These are phyloP conservation scores for Hypoxylon trugodes DNA, from an alignment of 495 filamentous ascomycete genomes.

Conservation along the genomic window DNA sequence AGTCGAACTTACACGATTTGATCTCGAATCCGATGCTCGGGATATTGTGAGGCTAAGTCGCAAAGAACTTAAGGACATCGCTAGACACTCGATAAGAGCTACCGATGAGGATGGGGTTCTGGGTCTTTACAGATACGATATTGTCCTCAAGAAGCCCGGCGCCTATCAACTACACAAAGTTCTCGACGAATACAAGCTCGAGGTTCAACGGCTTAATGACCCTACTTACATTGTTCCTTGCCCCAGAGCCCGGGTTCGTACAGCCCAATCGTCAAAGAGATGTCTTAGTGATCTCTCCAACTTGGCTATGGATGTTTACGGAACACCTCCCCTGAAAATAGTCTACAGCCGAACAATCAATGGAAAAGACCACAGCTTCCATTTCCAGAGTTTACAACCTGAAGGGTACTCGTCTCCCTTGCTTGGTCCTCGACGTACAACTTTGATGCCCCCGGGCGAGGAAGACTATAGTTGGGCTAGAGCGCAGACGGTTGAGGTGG, in stretches of 20 bases:
- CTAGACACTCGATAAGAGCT: conserved; percentile 56
- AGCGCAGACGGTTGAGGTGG: conserved; percentile 74
- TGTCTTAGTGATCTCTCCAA: conserved; percentile 90
- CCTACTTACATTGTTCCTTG: conserved; percentile 85
- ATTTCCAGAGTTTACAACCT: conserved; percentile 90
- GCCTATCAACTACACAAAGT: conserved; percentile 85
- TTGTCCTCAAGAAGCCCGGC: conserved; percentile 80
- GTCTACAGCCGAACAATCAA: conserved; percentile 89
- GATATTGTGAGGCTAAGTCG: conserved; percentile 76
- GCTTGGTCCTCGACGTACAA: conserved; percentile 61
- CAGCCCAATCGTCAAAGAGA: conserved; percentile 66
- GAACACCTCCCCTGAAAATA: conserved; percentile 89
- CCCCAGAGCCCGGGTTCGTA: conserved; percentile 76
- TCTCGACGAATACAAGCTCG: conserved; percentile 89
- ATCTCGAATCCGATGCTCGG: conserved; percentile 78
- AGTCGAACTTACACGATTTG: conserved; percentile 84
- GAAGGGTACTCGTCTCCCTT: conserved; percentile 84
- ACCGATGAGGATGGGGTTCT: conserved; percentile 66
- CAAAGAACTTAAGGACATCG: conserved; percentile 70
- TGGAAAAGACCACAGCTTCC: conserved; percentile 73
- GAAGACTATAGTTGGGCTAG: conserved; percentile 83
- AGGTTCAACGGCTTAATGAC: conserved; percentile 78
- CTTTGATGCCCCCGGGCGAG: conserved; percentile 62
- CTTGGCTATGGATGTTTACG: conserved; percentile 79
- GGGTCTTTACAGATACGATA: conserved; percentile 60